Base-by-base conservation (phyloP, 495 filamentous ascomycete species). In the Jackrogersella multiformis region DNA sequence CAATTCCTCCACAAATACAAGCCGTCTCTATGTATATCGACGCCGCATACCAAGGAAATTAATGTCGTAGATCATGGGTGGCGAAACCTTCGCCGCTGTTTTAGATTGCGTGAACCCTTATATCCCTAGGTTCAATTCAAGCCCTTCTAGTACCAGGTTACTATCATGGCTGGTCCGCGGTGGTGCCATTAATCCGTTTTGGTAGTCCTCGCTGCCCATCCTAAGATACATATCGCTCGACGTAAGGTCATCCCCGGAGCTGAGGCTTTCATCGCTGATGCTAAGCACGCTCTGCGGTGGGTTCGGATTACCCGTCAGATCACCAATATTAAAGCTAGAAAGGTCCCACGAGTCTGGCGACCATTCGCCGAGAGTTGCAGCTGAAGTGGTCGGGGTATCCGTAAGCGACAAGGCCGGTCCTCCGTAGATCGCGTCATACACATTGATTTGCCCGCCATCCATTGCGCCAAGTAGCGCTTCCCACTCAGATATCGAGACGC, bases 361-460 rank as follows among this genome's bases (percentile, higher is more conserved):
- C 83, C 81, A 87, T 38, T 75, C 74, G 8, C 74, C 70, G 24
- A 76, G 73, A 28, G 71, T 70, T 8, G 72, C 41, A 18, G 70
- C 56, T 8, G 72, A 18, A 21, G 74, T 77, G 4, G 67, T 68
- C 12, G 79, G 73, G 5, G 74, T 81, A 13, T 81, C 81, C 18
- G 77, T 67, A 18, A 82, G 32, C 8, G 74, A 74, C 4, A 83
- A 44, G 12, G 86, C 82, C 42, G 86, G 86, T 12, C 90, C 90
- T 46, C 90, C 92, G 70, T 94, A 94, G 54, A 94, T 92, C 8
- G 89, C 87, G 64, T 91, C 91, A 81, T 93, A 95, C 8, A 94
- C 87, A 71, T 92, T 94, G 13, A 88, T 87, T 69, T 86, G 86
- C 4, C 89, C 91, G 32, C 87, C 87, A 62, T 95, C 92, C 78